Evolutionary conservation across 805 yeast species (phyloP), one percentile per base, ranked within the genome.

Genomic region (Aciculoconidium aculeatum): DNA sequence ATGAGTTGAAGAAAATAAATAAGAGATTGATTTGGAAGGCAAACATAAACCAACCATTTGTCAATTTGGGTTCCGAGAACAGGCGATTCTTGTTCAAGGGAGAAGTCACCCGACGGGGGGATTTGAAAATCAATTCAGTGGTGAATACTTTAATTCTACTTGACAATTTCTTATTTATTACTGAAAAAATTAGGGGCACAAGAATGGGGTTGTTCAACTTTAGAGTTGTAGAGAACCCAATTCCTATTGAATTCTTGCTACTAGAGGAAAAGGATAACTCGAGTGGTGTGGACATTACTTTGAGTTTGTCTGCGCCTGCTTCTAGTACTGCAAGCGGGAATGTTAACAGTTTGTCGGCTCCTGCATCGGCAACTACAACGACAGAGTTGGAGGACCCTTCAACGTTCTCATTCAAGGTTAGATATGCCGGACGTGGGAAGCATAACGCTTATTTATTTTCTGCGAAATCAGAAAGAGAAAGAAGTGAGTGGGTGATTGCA

Each of bases 101-200:
- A 0, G 70, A 67, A 15, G 67, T 81, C 11, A 43, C 60, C 2
- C 65, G 80, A 32, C 75, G 78, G 35, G 75, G 84, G 9, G 92
- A 80, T 27, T 58, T 76, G 43, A 72, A 77, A 61, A 58, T 77
- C 17, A 79, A 77, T 21, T 65, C 81, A 21, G 56, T 62, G 6
- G 59, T 67, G 0, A 56, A 55, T 26, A 68, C 72, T 39, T 43
- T 81, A 14, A 72, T 83, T 11, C 54, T 85, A 16, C 54, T 85
- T 30, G 94, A 85, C 47, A 82, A 85, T 44, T 82, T 67, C 42
- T 53, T 85, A 24, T 46, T 85, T 17, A 67, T 85, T 1, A 77
- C 84, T 1, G 79, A 84, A 22, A 65, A 65, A 26, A 51, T 70
- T 3, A 60, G 61, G 6, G 70, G 66, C 25, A 69, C 60, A 6